A percentile compares a stretch with the other conserved stretches of the same genome.
Conservation (phyloP, 192 early-diverging fungal species). For the Backusella tarrabulga region DNA sequence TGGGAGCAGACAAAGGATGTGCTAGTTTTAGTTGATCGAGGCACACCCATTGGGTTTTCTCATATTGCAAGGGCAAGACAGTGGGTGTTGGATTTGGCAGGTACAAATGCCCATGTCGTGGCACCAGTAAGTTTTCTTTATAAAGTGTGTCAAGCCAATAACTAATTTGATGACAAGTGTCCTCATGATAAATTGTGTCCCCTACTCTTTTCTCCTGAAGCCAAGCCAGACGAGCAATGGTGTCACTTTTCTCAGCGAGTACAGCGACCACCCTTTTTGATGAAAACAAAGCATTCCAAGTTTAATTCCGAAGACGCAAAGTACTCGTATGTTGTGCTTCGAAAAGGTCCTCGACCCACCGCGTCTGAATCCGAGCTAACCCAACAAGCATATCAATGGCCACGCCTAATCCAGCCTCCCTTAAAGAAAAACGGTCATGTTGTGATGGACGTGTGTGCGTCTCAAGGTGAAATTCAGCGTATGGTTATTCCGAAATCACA, state of each 20-base stretch:
- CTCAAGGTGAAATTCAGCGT: slow-evolving; percentile 58
- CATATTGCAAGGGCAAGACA: slow-evolving; percentile 67
- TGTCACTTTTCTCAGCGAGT: slow-evolving; percentile 83
- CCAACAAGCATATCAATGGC: slow-evolving; percentile 57
- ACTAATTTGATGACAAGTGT: slow-evolving; percentile 40
- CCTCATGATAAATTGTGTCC: slow-evolving; percentile 77
- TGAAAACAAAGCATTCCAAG: slow-evolving; percentile 65
- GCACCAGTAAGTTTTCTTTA: slow-evolving; percentile 59
- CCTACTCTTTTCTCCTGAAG: slow-evolving; percentile 44
- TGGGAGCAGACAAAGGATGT: slow-evolving; percentile 82
- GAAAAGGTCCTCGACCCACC: slow-evolving; percentile 57
- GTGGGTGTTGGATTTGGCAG: slow-evolving; percentile 51
- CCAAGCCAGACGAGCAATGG: slow-evolving; percentile 52
- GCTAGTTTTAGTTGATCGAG: slow-evolving; percentile 82
- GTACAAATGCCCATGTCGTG: slow-evolving; percentile 61
- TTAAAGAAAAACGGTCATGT: slow-evolving; percentile 79
- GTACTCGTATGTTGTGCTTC: slow-evolving; percentile 78
- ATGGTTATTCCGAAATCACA: slow-evolving; percentile 68
- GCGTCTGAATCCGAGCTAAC: slow-evolving; percentile 18
- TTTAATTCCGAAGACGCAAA: slow-evolving; percentile 69
- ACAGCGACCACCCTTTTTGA: slow-evolving; percentile 63
- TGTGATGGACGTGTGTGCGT: slow-evolving; percentile 65
- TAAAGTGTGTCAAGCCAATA: no score
- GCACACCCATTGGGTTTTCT: slow-evolving; percentile 68
- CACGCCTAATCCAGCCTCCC: slow-evolving; percentile 71